These are phyloP conservation scores for Aspergillus sp. DNA, from an alignment of 2,329 filamentous ascomycete species.

Conservation along the genomic window DNA sequence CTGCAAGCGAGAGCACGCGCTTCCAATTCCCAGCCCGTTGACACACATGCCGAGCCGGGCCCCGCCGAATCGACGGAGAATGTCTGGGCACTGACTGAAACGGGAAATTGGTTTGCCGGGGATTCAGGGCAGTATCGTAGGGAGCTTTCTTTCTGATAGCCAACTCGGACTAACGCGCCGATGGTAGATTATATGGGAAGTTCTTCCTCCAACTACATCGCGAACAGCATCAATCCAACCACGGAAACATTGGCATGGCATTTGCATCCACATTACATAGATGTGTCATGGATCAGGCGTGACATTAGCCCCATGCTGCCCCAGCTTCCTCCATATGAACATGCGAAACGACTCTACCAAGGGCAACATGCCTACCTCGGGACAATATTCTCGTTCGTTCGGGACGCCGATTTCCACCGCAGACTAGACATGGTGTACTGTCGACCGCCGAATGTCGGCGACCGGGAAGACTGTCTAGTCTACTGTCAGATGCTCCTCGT, in stretches of 20 bases:
- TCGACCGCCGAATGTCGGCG: slow-evolving; percentile 41
- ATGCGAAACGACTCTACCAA: slow-evolving; percentile 51
- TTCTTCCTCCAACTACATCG: slow-evolving; percentile 34
- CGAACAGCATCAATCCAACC: slow-evolving; percentile 34
- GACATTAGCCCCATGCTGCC: slow-evolving; percentile 28
- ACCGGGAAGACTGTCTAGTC: slow-evolving; percentile 49
- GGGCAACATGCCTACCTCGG: slow-evolving; percentile 58
- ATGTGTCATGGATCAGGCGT: slow-evolving; percentile 31
- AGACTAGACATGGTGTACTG: slow-evolving; percentile 48
- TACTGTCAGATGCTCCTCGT: slow-evolving; percentile 55
- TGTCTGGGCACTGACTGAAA: too few species aligned
- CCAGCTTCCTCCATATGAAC: slow-evolving; percentile 50
- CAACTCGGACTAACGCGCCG: not conserved
- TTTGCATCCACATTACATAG: slow-evolving; percentile 35
- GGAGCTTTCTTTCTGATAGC: not conserved
- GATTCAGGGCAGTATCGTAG: slow-evolving; percentile 36
- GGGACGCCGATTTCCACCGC: slow-evolving; percentile 50
- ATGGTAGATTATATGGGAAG: slow-evolving; percentile 33
- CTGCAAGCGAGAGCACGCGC: not conserved
- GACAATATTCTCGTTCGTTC: slow-evolving; percentile 56
- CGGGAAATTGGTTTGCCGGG: too few species aligned
- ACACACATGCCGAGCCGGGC: too few species aligned
- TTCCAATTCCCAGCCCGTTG: not conserved
- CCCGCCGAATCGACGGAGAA: too few species aligned
- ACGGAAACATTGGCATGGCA: slow-evolving; percentile 37